Percentiles rank a stretch among this genome's conserved stretches.
Conservation (phyloP, 495 filamentous ascomycete species). For the Neurospora sp. region DNA sequence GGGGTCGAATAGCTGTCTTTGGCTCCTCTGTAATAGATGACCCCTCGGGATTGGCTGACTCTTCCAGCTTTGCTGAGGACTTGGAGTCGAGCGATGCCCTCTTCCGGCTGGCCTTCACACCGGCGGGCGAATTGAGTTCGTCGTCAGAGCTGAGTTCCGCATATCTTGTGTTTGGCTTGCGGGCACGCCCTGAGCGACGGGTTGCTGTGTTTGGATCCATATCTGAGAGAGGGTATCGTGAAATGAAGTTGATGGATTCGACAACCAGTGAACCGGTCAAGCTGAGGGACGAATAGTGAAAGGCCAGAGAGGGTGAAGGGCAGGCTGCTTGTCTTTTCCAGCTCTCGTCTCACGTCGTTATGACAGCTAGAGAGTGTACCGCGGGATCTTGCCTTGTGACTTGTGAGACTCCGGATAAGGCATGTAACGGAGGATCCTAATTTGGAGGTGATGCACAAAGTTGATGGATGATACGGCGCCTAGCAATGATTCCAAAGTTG, state of each 20-base stretch:
- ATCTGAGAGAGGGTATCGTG: neutral
- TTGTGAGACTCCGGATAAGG: neutral
- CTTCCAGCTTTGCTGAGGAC: neutral
- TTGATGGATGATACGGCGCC: too few species aligned
- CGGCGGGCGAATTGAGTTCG: slow-evolving; percentile 1
- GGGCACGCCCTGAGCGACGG: slow-evolving; percentile 26
- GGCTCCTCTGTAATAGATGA: neutral
- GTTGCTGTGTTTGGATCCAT: neutral
- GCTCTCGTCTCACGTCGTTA: neutral
- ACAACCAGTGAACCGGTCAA: neutral
- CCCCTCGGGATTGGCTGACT: neutral
- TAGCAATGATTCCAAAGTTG: too few species aligned
- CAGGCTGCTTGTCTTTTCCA: neutral
- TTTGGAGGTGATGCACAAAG: too few species aligned
- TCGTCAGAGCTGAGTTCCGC: slow-evolving; percentile 11
- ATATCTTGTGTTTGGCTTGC: slow-evolving; percentile 18
- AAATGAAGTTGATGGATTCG: neutral
- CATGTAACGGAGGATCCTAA: neutral
- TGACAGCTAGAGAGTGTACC: neutral
- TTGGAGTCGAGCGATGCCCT: neutral
- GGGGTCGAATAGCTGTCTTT: slow-evolving; percentile 1
- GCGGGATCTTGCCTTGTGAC: neutral
- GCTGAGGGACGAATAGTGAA: neutral
- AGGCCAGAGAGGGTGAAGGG: neutral
- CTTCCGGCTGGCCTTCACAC: neutral